Evolutionary conservation across 2,329 filamentous ascomycete genomes (phyloP).

Genomic region (Parastagonospora avenae): DNA sequence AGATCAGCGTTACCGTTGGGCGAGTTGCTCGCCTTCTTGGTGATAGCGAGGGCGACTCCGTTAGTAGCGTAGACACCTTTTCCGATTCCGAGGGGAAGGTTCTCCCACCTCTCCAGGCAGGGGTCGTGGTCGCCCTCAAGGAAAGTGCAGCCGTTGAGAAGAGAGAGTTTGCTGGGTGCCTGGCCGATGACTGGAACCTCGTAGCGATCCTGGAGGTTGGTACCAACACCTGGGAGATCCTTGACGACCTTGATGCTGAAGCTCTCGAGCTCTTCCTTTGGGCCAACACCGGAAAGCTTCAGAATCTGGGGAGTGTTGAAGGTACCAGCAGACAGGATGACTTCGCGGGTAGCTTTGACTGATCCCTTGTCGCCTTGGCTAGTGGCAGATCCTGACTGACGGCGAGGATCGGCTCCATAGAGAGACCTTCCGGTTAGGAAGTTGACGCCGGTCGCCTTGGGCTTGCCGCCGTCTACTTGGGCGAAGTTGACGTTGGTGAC

Average conservation of each 20-base stretch:
- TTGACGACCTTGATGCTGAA: slow-evolving; percentile 61
- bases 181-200: slow-evolving; percentile 54
- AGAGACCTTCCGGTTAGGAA: slow-evolving; percentile 47
- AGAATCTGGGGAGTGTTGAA: slow-evolving; percentile 69
- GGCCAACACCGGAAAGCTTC: slow-evolving; percentile 66
- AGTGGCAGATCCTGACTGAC: slow-evolving; percentile 14
- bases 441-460: slow-evolving; percentile 52
- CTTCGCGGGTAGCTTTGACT: slow-evolving; percentile 30
- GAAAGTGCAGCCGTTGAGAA: slow-evolving; percentile 50
- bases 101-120: slow-evolving; percentile 53
- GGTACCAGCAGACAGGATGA: slow-evolving; percentile 51
- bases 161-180: slow-evolving; percentile 38
- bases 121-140: slow-evolving; percentile 44
- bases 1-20: slow-evolving; percentile 56
- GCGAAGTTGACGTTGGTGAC: slow-evolving; percentile 70
- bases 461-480: slow-evolving; percentile 59
- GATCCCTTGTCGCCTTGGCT: slow-evolving; percentile 28
- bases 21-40: slow-evolving; percentile 43
- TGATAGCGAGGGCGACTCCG: slow-evolving; percentile 58
- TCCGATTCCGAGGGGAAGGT: slow-evolving; percentile 26
- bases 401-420: slow-evolving; percentile 47
- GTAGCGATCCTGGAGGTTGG: slow-evolving; percentile 68
- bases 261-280: slow-evolving; percentile 56
- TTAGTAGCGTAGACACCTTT: slow-evolving; percentile 57
- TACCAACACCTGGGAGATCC: slow-evolving; percentile 66